These are phyloP conservation scores for Dinochytrium kinnereticum DNA, from an alignment of 371 early-diverging fungal species.

Conservation along the genomic window DNA sequence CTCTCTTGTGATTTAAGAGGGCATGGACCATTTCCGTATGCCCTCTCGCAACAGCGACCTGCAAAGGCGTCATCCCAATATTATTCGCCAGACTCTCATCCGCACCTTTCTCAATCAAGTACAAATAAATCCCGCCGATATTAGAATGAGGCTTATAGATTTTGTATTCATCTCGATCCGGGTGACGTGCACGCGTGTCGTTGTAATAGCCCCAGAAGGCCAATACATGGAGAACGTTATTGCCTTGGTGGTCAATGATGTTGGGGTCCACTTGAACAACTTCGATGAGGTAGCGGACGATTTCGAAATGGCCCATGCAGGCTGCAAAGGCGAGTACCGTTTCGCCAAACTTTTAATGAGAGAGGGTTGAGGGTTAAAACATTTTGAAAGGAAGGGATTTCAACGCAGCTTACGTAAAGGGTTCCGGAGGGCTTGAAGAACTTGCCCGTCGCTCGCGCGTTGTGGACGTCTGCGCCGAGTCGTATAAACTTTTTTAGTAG, in stretches of 20 bases:
- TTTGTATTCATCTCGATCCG: neutral
- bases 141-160: neutral
- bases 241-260: conserved; percentile 29
- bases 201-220: conserved; percentile 38
- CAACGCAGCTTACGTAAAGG: conserved; percentile 13
- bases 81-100: conserved; percentile 23
- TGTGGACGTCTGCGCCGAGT: conserved; percentile 23
- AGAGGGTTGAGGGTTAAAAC: too few relatives aligned
- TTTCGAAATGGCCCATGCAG: conserved; percentile 26
- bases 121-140: conserved; percentile 10
- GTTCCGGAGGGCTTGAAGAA: conserved; percentile 20
- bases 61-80: conserved; percentile 30
- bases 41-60: conserved; percentile 32
- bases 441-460: conserved; percentile 24
- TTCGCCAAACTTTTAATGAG: conserved; percentile 30
- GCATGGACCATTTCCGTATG: conserved; percentile 35
- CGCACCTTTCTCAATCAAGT: neutral
- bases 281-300: conserved; percentile 35
- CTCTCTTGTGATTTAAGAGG: conserved; percentile 17
- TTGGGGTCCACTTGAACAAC: conserved; percentile 28
- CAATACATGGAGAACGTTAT: conserved; percentile 41
- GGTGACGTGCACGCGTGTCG: conserved; percentile 1
- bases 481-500: conserved; percentile 9
- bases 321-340: conserved; percentile 36
- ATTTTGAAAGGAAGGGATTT: too few relatives aligned